Evolutionary conservation across 129 eudicot genomes (phyloP).

Genomic region (Glebionis coronaria): DNA sequence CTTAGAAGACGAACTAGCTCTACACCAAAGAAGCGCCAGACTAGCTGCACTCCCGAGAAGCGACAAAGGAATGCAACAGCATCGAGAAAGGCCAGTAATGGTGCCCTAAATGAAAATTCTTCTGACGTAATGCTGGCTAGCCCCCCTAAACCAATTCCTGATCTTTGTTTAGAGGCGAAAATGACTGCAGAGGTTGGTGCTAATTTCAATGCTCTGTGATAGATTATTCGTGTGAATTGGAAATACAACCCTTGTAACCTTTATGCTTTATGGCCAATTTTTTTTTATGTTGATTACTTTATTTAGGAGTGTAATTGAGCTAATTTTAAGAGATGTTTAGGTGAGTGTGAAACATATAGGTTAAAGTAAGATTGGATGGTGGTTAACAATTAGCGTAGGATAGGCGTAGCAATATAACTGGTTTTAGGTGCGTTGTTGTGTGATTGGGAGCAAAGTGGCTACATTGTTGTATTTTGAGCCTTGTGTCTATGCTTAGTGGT

Average conservation of each 20-base stretch:
- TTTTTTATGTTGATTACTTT: not conserved
- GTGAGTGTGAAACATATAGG: not conserved
- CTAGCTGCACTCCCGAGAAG: constrained; percentile 52
- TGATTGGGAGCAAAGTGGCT: no score
- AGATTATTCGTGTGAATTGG: not conserved
- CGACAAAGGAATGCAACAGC: constrained; percentile 40
- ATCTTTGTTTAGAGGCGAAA: constrained; percentile 87
- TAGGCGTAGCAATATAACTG: no score
- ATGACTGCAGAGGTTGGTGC: constrained; percentile 77
- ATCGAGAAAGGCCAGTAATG: constrained; percentile 28
- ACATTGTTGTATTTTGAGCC: no score
- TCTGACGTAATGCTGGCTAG: constrained; percentile 36
- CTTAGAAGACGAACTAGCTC: constrained; percentile 40
- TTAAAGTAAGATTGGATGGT: not conserved
- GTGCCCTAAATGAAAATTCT: constrained; percentile 33
- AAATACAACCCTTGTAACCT: no score
- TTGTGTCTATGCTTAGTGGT: no score
- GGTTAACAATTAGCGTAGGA: not conserved
- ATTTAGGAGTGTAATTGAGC: constrained; percentile 8
- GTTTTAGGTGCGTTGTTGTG: no score
- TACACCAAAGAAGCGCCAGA: constrained; percentile 44
- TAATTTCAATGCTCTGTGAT: constrained; percentile 4
- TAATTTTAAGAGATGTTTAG: not conserved
- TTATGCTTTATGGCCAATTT: no score
- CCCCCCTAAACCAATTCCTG: constrained; percentile 55